Conservation (phyloP, 169 alveolate genomes). For the Sarcocystis neurona region DNA sequence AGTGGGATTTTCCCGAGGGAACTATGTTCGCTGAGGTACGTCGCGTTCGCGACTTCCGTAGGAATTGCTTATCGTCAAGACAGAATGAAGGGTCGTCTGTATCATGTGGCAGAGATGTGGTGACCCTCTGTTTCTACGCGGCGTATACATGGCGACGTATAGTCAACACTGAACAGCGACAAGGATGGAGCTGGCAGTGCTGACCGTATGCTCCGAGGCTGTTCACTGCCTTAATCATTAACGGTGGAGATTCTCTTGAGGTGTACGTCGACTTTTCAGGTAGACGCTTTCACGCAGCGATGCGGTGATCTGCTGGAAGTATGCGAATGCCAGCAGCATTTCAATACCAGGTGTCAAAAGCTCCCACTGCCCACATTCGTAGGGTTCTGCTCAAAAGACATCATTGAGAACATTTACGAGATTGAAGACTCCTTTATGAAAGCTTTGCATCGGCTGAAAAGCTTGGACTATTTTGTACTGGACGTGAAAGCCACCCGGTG, state of each 20-base stretch:
- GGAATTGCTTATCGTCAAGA: too few species aligned
- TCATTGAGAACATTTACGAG: slow-evolving; percentile 82
- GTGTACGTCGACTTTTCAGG: too few species aligned
- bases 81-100: too few species aligned
- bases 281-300: slow-evolving; percentile 94
- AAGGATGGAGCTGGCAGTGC: too few species aligned
- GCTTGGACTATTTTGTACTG: slow-evolving; percentile 86
- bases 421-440: slow-evolving; percentile 82
- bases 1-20: slow-evolving; percentile 87
- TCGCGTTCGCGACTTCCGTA: too few species aligned
- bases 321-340: slow-evolving; percentile 89
- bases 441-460: slow-evolving; percentile 78
- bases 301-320: slow-evolving; percentile 92
- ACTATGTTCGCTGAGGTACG: slow-evolving; percentile 89
- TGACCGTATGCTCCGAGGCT: too few species aligned
- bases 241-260: too few species aligned
- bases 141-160: too few species aligned
- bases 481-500: slow-evolving; percentile 93
- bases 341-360: slow-evolving; percentile 80
- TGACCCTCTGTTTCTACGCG: too few species aligned
- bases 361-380: slow-evolving; percentile 75
- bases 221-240: too few species aligned
- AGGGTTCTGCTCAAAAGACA: slow-evolving; percentile 88
- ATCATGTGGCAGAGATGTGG: too few species aligned
- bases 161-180: too few species aligned